phyloP scores from a whole-genome alignment of 148 eudicot genomes.

The Heliosperma pusillum region DNA sequence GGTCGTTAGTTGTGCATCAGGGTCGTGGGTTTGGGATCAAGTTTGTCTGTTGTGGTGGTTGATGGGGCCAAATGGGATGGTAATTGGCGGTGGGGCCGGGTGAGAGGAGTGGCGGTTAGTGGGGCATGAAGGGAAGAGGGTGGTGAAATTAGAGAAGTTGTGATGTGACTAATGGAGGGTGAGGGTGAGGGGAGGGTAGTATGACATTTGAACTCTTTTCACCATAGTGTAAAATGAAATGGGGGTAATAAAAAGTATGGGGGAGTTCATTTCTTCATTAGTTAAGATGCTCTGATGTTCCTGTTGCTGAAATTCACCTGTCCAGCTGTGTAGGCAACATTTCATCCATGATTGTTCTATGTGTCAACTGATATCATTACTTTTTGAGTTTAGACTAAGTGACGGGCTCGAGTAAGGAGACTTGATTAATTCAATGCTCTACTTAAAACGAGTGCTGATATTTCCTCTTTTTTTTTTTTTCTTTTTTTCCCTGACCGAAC shows the following conservation, averaged over 20 bases:
- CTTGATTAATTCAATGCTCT: neutral
- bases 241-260: neutral
- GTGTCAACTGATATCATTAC: no score
- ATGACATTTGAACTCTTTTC: neutral
- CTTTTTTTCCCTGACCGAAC: no score
- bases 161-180: no score
- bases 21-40: neutral
- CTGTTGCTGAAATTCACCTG: neutral
- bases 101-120: no score
- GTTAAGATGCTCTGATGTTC: slow-evolving; percentile 10
- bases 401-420: neutral
- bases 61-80: no score
- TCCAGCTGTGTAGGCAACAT: neutral
- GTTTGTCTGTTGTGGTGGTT: neutral
- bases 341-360: no score
- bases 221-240: neutral
- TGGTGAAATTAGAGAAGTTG: neutral
- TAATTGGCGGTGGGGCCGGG: no score
- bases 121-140: neutral
- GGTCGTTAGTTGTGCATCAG: neutral
- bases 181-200: neutral
- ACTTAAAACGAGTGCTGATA: neutral
- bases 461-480: no score
- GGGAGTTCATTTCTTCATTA: no score
- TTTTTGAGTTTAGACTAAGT: no score